Percentiles rank a stretch among this genome's conserved stretches.
phyloP scores from a whole-genome alignment of 257 asterid species.

The Solanum pimpinellifolium region DNA sequence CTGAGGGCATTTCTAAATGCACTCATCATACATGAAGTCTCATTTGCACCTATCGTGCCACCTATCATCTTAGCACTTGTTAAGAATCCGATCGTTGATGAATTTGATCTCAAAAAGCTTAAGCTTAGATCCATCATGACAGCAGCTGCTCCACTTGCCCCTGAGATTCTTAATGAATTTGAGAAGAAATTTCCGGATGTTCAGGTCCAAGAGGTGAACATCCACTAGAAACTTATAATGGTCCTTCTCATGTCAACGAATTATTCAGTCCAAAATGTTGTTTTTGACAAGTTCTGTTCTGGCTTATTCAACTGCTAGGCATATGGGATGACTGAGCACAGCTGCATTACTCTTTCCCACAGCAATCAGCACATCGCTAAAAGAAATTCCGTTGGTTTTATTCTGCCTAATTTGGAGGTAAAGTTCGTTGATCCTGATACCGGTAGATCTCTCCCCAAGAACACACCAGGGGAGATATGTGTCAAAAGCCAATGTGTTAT shows the following conservation, averaged over 20 bases:
- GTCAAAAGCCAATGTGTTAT: slow-evolving; percentile 90
- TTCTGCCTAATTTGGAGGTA: slow-evolving; percentile 83
- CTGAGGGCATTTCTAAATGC: slow-evolving; percentile 53
- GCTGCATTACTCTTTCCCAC: slow-evolving; percentile 82
- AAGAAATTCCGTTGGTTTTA: slow-evolving; percentile 81
- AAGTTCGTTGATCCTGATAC: slow-evolving; percentile 75
- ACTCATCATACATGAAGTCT: slow-evolving; percentile 57
- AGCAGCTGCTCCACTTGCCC: slow-evolving; percentile 97
- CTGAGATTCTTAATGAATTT: slow-evolving; percentile 63
- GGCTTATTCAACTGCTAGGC: slow-evolving; percentile 30
- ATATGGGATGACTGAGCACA: slow-evolving; percentile 94
- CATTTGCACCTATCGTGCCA: slow-evolving; percentile 84
- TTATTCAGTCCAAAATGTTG: not conserved
- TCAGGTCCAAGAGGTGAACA: slow-evolving; percentile 67
- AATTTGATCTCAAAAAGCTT: slow-evolving; percentile 61
- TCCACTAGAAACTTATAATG: not conserved
- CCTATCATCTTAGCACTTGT: slow-evolving; percentile 80
- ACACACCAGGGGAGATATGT: slow-evolving; percentile 76
- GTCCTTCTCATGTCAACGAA: not conserved
- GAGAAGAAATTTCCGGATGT: slow-evolving; percentile 68
- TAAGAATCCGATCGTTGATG: slow-evolving; percentile 76
- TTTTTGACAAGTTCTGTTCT: not conserved
- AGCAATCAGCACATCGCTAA: slow-evolving; percentile 53
- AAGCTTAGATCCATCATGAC: slow-evolving; percentile 73
- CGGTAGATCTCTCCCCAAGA: slow-evolving; percentile 46